Evolutionary conservation across 208 protist genomes (phyloP).

Genomic region (Borovskyia barvae): DNA sequence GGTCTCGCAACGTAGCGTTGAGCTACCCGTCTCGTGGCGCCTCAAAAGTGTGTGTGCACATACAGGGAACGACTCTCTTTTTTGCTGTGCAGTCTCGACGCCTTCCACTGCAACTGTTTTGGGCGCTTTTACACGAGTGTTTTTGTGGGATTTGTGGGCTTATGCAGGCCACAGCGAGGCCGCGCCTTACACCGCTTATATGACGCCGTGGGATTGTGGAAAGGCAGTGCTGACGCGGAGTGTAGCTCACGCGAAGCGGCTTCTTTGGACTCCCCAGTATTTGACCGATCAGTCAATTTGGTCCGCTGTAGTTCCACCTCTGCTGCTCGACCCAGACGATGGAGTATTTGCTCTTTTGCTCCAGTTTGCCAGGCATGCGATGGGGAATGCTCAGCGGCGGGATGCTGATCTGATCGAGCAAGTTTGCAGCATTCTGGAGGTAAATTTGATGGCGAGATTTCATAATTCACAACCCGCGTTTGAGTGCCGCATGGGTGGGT

Average conservation of each 20-base stretch:
- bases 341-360: conserved; percentile 53
- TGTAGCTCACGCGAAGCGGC: conserved; percentile 52
- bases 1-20: conserved; percentile 50
- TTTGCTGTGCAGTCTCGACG: conserved; percentile 33
- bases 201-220: conserved; percentile 61
- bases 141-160: conserved; percentile 70
- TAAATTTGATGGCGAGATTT: conserved; percentile 58
- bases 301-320: conserved; percentile 46
- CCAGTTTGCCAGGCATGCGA: conserved; percentile 28
- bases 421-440: conserved; percentile 57
- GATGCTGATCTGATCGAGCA: conserved; percentile 28
- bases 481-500: conserved; percentile 9
- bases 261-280: conserved; percentile 46
- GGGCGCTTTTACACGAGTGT: conserved; percentile 19
- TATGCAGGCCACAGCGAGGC: conserved; percentile 15
- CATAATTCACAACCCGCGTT: conserved; percentile 15
- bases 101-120: background rate
- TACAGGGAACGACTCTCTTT: conserved; percentile 39
- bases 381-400: background rate
- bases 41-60: conserved; percentile 59
- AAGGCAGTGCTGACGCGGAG: conserved; percentile 56
- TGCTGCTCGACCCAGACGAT: conserved; percentile 54
- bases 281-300: conserved; percentile 71
- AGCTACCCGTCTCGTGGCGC: conserved; percentile 28
- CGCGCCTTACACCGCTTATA: conserved; percentile 6